A percentile compares a stretch with the other conserved stretches of the same genome.
Conservation (phyloP, 306 rosid genomes). For the Phaseolus lunatus region DNA sequence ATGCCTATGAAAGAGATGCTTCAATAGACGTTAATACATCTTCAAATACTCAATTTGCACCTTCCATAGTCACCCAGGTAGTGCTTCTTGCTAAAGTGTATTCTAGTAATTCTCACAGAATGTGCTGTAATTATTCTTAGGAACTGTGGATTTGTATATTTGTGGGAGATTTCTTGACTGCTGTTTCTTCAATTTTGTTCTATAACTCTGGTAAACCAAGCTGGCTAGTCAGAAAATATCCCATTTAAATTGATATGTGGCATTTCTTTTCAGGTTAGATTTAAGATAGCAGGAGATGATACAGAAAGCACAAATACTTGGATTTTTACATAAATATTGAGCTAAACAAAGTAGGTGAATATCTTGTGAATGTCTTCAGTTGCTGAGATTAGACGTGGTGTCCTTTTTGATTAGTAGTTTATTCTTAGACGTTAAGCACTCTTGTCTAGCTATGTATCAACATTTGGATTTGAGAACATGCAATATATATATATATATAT, state of each 20-base stretch:
- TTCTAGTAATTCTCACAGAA: constrained; percentile 15
- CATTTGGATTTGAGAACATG: constrained; percentile 16
- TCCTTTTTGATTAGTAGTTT: neutral
- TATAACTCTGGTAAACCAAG: constrained; percentile 20
- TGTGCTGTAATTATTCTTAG: constrained; percentile 13
- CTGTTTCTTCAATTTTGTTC: constrained; percentile 30
- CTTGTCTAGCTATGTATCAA: neutral
- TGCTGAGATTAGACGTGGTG: constrained; percentile 21
- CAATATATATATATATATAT: neutral
- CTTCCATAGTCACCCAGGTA: constrained; percentile 91
- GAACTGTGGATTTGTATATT: constrained; percentile 19
- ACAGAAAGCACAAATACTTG: neutral
- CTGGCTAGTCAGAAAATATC: constrained; percentile 23
- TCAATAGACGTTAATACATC: constrained; percentile 70
- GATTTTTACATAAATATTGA: neutral
- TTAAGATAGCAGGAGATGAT: constrained; percentile 24
- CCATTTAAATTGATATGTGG: constrained; percentile 5
- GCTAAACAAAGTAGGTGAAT: constrained; percentile 4
- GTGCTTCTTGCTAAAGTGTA: constrained; percentile 31
- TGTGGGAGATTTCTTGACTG: constrained; percentile 33
- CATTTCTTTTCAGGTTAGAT: constrained; percentile 23
- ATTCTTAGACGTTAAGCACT: constrained; percentile 13
- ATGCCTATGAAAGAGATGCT: constrained; percentile 88
- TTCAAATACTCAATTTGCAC: constrained; percentile 78
- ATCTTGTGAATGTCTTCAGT: neutral